Evolutionary conservation across 306 rosid genomes (phyloP), one percentile per base, ranked within the genome.

Genomic region (Pachyrhizus erosus): DNA sequence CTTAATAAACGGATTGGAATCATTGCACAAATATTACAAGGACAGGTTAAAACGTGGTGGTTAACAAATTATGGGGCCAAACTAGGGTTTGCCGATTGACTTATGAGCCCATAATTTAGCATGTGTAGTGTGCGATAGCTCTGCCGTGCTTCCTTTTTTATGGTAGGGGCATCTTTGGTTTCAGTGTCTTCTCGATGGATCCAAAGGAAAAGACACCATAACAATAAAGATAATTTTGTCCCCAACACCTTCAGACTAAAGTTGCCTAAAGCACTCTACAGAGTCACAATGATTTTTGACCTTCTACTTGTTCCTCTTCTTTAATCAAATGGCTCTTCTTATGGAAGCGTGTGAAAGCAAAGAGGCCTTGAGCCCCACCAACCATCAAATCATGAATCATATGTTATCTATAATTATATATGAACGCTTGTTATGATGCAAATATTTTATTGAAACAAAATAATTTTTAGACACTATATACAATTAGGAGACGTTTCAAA

Each of bases 161-260:
- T 67, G 70, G 79, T 73, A 52, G 60, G 77, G 78, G 78, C n/a
- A 76, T 84, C 88, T 85, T 89, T 80, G 85, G 86, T 86, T 92
- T 90, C 93, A 79, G 97, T 88, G 94, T 88, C 82, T 83, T 84
- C 84, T 85, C 65, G 8, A 82, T 73, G 89, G 92, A 87, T 81
- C 84, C 89, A 83, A 89, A 65, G 87, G 77, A 84, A 84, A 81
- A 52, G 86, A 73, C 88, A 78, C 51, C 73, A 86, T 71, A 84
- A 86, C 78, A 57, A 85, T 62, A 87, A 76, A 78, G 60, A 78
- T 77, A 71, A 85, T 84, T 86, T 18, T 85, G 88, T 88, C 87
- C 70, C 89, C 89, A 57, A 74, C 83, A 31, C 66, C 61, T 51
- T 82, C 40, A 27, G 67, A 81, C 33, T 66, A 73, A 86, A 81